Evolutionary conservation across 225 moss, liverwort and hornwort species (phyloP), one percentile per base, ranked within the genome.

Genomic region (Pseudisothecium myosuroides): DNA sequence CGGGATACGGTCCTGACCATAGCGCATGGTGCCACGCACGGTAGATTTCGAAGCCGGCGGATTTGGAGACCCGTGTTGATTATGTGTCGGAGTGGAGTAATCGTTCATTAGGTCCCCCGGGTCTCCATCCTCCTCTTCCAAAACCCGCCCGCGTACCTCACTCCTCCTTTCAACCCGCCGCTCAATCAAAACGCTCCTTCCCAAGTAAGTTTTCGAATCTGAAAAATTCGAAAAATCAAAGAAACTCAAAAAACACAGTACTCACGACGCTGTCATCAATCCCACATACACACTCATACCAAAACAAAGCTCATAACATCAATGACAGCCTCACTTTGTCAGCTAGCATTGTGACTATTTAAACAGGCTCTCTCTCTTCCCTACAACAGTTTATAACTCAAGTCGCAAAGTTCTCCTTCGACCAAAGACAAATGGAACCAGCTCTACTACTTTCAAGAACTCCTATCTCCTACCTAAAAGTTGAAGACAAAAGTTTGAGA

Each of bases 1-100:
- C 45, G 91, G 55, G n/a, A 78, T 11, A 59, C 10, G 20, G 6
- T 55, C 49, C 59, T 86, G 72, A 21, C 55, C 20, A 31, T 32
- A 80, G 55, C 91, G 89, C 50, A 68, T 59, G 34, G 88, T 87
- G 26, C 83, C 73, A 49, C 88, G 83, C 56, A 62, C 75, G 12
- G 81, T 69, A 7, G 54, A 10, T 62, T 83, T 83, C 18, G 59
- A 63, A 83, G 17, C 58, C 61, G 91, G 90, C 63, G 75, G 88
- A 37, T 17, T 60, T 31, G 75, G 83, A n/a, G 11, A 34, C 21
- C 21, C 60, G 43, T 60, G 58, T 50, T 90, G 41, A 87, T 93
- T 93, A 31, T 91, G 91, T 49, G 93, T 90, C 36, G 89, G 85
- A 37, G 27, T 76, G 20, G 74, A 84, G 55, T 93, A 93, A 86